Evolutionary conservation across 805 yeast species (phyloP), one percentile per base, ranked within the genome.

Genomic region (Isabelozyma rhagii): DNA sequence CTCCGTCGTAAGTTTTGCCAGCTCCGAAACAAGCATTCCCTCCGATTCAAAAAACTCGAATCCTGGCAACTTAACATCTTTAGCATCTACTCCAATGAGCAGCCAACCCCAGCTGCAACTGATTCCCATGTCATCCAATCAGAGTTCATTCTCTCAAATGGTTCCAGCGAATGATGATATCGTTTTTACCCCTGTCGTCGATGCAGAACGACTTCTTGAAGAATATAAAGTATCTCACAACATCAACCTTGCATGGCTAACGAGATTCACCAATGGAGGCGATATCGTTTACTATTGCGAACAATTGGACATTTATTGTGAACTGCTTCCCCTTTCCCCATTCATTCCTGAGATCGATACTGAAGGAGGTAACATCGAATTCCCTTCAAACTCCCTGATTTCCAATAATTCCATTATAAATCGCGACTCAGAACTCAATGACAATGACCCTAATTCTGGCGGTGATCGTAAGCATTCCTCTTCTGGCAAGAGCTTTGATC

Each of bases 231-330:
- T 47, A 11, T 45, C 48, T 5, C 49, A 60, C 40, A 53, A 58
- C 28, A 58, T 50, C 29, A 56, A 55, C n/a, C 63, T 68, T 10
- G 50, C 65, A 4, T 87, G 93, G 92, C 63, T 83, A 0, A 87
- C 90, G 0, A 75, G 79, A 44, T 67, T 79, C n/a, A 78, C 85
- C 1, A 71, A 74, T 10, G 77, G 74, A 46, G 85, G 83, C 17
- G 78, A 78, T 46, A 63, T 83, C 13, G 67, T 85, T 7, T 87
- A 76, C 64, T 83, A 81, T 64, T 82, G 84, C 57, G 78, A 82
- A 31, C 80, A 81, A 34, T 66, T 87, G 47, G 79, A 84, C 55
- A 69, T 85, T 1, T 82, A 79, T 55, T 81, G 89, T 54, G 74
- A 75, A 40, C 77, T 80, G 11, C 58, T 84, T 39, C 93, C 94